These are phyloP conservation scores for Haplosporangium sp. DNA, from an alignment of 371 early-diverging fungal genomes.

Conservation along the genomic window DNA sequence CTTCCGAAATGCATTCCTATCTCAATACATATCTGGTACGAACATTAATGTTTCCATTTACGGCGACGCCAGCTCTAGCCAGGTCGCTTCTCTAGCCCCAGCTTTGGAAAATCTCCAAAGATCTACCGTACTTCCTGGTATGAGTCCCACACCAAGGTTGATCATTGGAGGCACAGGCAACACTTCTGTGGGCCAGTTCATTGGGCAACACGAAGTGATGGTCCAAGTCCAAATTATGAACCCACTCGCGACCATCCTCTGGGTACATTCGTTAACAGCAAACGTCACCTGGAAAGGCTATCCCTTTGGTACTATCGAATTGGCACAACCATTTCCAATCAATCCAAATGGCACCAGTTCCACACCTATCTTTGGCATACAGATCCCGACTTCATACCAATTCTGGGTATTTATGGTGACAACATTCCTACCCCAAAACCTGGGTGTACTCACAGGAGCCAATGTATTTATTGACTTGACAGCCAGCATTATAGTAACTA, in stretches of 20 bases:
- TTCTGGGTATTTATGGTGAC: slow-evolving; percentile 40
- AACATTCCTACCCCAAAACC: slow-evolving; percentile 30
- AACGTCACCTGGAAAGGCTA: slow-evolving; percentile 28
- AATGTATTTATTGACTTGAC: slow-evolving; percentile 24
- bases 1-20: slow-evolving; percentile 30
- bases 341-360: slow-evolving; percentile 26
- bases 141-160: slow-evolving; percentile 27
- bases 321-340: slow-evolving; percentile 26
- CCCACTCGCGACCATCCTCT: slow-evolving; percentile 34
- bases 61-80: slow-evolving; percentile 29
- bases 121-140: slow-evolving; percentile 30
- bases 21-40: slow-evolving; percentile 31
- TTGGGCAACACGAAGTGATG: slow-evolving; percentile 23
- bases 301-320: slow-evolving; percentile 24
- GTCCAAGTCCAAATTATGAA: slow-evolving; percentile 41
- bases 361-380: slow-evolving; percentile 25
- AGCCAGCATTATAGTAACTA: slow-evolving; percentile 27
- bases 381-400: slow-evolving; percentile 25
- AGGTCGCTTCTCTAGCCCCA: slow-evolving; percentile 20
- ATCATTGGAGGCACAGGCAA: slow-evolving; percentile 30
- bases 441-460: slow-evolving; percentile 33
- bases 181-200: slow-evolving; percentile 30
- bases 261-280: slow-evolving; percentile 25
- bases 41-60: slow-evolving; percentile 30
- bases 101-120: slow-evolving; percentile 29